Evolutionary conservation across 139 green algal genomes (phyloP).

Genomic region (Axilococcus clingmanii): DNA sequence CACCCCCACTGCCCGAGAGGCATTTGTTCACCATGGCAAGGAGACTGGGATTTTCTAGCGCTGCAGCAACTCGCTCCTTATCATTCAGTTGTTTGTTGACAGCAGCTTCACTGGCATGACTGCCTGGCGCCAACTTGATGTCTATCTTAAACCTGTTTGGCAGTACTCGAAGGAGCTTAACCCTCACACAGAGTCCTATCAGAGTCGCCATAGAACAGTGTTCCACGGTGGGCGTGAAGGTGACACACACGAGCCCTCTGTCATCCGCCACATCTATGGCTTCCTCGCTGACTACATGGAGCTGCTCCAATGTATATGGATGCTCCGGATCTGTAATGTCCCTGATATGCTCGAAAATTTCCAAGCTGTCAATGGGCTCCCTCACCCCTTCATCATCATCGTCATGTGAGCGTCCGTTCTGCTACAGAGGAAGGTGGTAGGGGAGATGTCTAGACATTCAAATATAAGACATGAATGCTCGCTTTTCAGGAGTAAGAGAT

Average conservation of each 20-base stretch:
- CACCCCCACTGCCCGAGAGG: no score
- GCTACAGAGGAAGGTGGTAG: not conserved
- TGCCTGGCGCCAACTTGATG: constrained; percentile 62
- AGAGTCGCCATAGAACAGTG: constrained; percentile 99
- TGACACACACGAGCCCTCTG: constrained; percentile 43
- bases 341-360: constrained; percentile 68
- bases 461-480: not conserved
- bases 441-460: not conserved
- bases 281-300: constrained; percentile 77
- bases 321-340: constrained; percentile 98
- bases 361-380: constrained; percentile 66
- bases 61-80: constrained; percentile 95
- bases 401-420: not conserved
- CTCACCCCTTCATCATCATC: constrained; percentile 20
- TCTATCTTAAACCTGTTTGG: constrained; percentile 87
- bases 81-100: constrained; percentile 99
- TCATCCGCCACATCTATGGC: constrained; percentile 62
- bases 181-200: constrained; percentile 92
- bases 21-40: constrained; percentile 85
- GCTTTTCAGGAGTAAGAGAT: no score
- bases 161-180: constrained; percentile 79
- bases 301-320: constrained; percentile 92
- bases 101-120: constrained; percentile 74
- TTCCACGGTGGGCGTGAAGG: constrained; percentile 81
- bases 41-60: constrained; percentile 93